Evolutionary conservation across 495 filamentous ascomycete genomes (phyloP).

Genomic region (Aspergillus egyptiacus): DNA sequence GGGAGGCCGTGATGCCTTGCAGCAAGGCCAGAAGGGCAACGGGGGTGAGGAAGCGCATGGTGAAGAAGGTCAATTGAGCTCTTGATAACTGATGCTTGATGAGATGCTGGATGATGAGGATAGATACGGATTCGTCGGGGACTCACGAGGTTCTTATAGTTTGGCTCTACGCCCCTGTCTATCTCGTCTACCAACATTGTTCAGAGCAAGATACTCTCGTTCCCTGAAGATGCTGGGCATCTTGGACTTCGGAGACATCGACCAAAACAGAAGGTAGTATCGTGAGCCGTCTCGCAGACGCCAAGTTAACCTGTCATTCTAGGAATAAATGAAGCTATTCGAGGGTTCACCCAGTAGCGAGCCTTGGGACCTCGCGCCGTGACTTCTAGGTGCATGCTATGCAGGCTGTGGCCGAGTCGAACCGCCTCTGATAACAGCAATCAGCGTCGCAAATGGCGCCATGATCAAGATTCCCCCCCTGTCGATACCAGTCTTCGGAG

Average conservation of each 20-base stretch:
- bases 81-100: too few species aligned
- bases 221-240: not conserved
- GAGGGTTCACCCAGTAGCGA: not conserved
- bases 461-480: not conserved
- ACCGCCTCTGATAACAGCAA: not conserved
- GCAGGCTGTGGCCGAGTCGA: not conserved
- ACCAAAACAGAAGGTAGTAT: conserved; percentile 13
- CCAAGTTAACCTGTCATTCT: not conserved
- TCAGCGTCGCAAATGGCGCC: not conserved
- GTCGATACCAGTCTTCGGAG: not conserved
- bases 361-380: not conserved
- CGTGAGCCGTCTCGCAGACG: not conserved
- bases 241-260: not conserved
- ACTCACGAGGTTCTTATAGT: not conserved
- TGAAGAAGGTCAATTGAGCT: too few species aligned
- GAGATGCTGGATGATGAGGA: not conserved
- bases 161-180: too few species aligned
- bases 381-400: not conserved
- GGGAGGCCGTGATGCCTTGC: conserved; percentile 35
- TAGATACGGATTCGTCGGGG: not conserved
- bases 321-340: conserved; percentile 9
- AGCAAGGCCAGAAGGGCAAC: conserved; percentile 35
- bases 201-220: not conserved
- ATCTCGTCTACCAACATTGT: too few species aligned
- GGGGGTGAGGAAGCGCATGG: conserved; percentile 11